phyloP scores from a whole-genome alignment of 139 green algal genomes.

The Astrephomene gubernaculifera region DNA sequence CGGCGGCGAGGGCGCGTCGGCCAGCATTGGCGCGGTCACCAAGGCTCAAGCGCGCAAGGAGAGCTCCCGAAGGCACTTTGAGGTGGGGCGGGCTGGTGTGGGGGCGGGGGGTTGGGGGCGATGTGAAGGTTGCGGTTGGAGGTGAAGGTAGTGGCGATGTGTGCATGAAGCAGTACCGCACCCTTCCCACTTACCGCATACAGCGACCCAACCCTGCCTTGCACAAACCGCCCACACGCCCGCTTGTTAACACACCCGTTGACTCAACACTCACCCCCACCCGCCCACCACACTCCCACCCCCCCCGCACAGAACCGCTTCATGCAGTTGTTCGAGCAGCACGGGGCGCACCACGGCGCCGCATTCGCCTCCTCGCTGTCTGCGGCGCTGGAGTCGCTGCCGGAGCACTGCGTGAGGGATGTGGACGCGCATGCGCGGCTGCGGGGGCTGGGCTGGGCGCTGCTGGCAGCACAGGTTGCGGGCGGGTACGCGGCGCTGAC shows the following conservation, averaged over 20 bases:
- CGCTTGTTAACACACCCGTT: not conserved
- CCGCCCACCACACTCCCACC: not conserved
- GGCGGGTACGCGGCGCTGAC: conserved; percentile 24
- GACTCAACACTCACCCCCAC: not conserved
- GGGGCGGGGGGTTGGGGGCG: not conserved
- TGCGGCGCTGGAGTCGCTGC: conserved; percentile 24
- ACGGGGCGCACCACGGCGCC: conserved; percentile 3
- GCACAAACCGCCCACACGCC: not conserved
- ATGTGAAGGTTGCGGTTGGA: not conserved
- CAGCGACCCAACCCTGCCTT: not conserved
- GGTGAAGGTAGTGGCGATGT: not conserved
- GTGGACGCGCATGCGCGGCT: not conserved
- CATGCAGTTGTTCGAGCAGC: conserved; percentile 19
- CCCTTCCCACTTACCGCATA: not conserved
- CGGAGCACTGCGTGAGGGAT: conserved; percentile 35
- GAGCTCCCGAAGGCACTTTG: conserved; percentile 18
- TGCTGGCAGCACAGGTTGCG: conserved; percentile 9
- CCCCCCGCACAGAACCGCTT: conserved; percentile 33
- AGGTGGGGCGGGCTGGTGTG: not conserved
- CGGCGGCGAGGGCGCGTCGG: conserved; percentile 8
- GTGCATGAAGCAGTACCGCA: not conserved
- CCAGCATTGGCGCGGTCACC: not conserved
- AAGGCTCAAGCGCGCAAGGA: conserved; percentile 25
- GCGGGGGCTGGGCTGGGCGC: conserved; percentile 17
- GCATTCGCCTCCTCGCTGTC: conserved; percentile 8